Conservation (phyloP, 768 basidiomycete genomes). For the Tulasnella sp. region DNA sequence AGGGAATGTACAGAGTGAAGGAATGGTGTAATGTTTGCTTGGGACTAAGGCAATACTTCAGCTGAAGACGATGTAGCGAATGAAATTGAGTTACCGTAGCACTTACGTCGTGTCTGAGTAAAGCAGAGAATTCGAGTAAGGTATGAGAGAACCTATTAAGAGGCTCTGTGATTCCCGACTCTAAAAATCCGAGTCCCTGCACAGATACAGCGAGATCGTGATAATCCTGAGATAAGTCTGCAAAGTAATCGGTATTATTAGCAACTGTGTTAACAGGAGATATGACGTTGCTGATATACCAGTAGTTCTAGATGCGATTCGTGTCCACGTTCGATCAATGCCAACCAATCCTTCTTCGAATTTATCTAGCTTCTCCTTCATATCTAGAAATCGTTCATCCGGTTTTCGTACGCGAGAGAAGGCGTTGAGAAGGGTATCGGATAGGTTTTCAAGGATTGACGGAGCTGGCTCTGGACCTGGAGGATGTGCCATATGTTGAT, state of each 20-base stretch:
- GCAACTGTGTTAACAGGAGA: neutral
- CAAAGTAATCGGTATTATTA: conserved; percentile 23
- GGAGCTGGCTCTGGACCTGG: conserved; percentile 67
- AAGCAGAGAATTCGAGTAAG: conserved; percentile 83
- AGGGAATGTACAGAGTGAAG: conserved; percentile 82
- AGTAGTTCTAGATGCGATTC: conserved; percentile 67
- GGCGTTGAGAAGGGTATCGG: conserved; percentile 91
- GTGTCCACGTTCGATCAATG: conserved; percentile 69
- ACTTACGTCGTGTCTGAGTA: conserved; percentile 69
- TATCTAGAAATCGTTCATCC: conserved; percentile 84
- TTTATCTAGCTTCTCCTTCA: conserved; percentile 86
- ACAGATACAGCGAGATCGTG: conserved; percentile 93
- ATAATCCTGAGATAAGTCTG: conserved; percentile 96
- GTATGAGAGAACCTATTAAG: conserved; percentile 95
- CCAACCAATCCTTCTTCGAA: conserved; percentile 85
- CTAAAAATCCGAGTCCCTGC: conserved; percentile 93
- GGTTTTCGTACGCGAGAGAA: conserved; percentile 94
- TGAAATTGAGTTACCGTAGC: neutral
- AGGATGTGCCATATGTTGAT: conserved; percentile 87
- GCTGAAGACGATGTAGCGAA: neutral
- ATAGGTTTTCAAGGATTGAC: conserved; percentile 85
- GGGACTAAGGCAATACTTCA: neutral
- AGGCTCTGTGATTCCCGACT: conserved; percentile 96
- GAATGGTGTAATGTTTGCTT: conserved; percentile 81
- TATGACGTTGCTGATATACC: conserved; percentile 39